Base-by-base conservation (phyloP, 2,329 filamentous ascomycete species). In the Bisporella sp. region DNA sequence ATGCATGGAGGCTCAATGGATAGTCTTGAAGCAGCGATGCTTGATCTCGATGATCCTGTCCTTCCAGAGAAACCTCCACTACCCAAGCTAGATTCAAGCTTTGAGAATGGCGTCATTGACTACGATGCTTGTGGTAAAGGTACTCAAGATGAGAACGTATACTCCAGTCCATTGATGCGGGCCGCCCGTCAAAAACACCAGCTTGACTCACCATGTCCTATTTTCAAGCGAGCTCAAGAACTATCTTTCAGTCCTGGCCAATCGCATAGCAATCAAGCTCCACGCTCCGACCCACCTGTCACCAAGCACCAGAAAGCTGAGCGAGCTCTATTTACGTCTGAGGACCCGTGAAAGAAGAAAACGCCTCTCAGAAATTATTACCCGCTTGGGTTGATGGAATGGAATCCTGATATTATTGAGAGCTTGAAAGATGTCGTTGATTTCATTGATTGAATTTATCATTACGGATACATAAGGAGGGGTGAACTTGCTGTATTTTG, bases 331-430 rank as follows among this genome's bases (percentile, higher is more conserved):
- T 13, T 11, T 21, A n/a, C n/a, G n/a, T n/a, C 8, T 8, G 35
- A 37, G n/a, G 13, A 40, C 28, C 45, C 6, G 13, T n/a, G 3
- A 8, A 31, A 8, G 41, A 45, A 41, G 11, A 45, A 8, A 31
- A 29, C 30, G 6, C 49, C 7, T 8, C 35, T n/a, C 11, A 48
- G 8, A 30, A 41, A 35, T 37, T 41, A 40, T 40, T 60, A 44
- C 62, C 65, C 32, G 55, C 54, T 4, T 65, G 65, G 65, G 60
- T 64, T 6, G 54, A 62, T 44, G 65, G 65, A 4, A 58, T 67
- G 48, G 64, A 67, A 67, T 44, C 45, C 60, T 9, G 61, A 59
- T 6, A 55, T 68, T 4, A 60, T 68, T 49, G 53, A 62, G 31
- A 55, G 58, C 12, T 59, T 63, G 30, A 59, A 59, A 41, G 64